These are phyloP conservation scores for Phytophthora sojae DNA, from an alignment of 352 stramenopile genomes.

Conservation along the genomic window DNA sequence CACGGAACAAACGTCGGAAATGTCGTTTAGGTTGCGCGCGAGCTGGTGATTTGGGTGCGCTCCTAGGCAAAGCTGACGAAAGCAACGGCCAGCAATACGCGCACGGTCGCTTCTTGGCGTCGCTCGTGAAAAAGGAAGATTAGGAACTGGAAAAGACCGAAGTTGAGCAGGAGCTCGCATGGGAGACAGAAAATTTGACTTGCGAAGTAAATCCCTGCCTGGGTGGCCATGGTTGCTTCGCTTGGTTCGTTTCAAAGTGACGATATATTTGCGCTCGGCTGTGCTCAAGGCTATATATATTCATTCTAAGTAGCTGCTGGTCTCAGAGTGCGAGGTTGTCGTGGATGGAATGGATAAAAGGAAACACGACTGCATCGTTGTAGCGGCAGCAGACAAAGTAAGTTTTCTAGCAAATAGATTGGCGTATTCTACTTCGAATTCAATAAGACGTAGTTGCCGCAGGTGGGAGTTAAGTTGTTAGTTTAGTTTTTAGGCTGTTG, in stretches of 20 bases:
- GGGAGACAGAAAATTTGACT: constrained; percentile 2
- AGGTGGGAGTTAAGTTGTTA: too few relatives aligned
- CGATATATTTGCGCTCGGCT: neutral
- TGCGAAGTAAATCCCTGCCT: constrained; percentile 1
- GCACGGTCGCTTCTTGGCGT: neutral
- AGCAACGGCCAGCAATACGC: neutral
- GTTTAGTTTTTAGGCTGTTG: too few relatives aligned
- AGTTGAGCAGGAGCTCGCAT: neutral
- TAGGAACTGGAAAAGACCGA: constrained; percentile 1
- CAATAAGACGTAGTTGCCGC: too few relatives aligned
- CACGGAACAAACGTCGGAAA: constrained; percentile 35
- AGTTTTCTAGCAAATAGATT: too few relatives aligned
- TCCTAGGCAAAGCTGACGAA: constrained; percentile 26
- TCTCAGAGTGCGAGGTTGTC: neutral
- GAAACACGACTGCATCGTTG: too few relatives aligned
- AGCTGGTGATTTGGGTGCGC: constrained; percentile 2
- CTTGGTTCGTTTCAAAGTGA: neutral
- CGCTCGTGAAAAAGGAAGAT: neutral
- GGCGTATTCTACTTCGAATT: too few relatives aligned
- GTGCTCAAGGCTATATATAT: neutral
- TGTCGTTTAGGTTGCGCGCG: constrained; percentile 32
- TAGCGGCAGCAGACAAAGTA: too few relatives aligned
- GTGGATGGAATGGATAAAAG: neutral
- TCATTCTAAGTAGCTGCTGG: neutral
- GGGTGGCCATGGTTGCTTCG: neutral